Percentiles rank a stretch among this genome's conserved stretches.
These are phyloP conservation scores for Lepidium africanum DNA, from an alignment of 345 rosid genomes.

Conservation along the genomic window DNA sequence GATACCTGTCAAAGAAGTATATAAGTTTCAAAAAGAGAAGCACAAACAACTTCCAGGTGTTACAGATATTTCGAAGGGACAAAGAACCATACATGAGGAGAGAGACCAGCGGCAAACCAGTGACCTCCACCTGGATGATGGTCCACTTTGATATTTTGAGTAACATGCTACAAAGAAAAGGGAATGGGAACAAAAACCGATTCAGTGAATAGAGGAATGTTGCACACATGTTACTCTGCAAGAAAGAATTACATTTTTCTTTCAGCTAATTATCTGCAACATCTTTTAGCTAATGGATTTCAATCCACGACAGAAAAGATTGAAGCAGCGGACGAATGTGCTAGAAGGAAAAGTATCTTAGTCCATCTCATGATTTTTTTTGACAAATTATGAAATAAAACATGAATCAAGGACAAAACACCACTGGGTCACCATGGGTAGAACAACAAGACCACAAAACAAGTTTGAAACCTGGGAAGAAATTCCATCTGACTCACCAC, in stretches of 20 bases:
- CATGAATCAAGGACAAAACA: background rate
- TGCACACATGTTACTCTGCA: constrained; percentile 3
- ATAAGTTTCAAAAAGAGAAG: constrained; percentile 12
- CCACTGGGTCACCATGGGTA: background rate
- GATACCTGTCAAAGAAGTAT: constrained; percentile 47
- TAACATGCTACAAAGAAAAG: constrained; percentile 52
- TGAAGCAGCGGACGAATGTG: background rate
- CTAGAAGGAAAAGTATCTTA: background rate
- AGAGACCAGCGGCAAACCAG: constrained; percentile 99
- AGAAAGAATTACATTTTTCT: background rate
- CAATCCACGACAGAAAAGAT: background rate
- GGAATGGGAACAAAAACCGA: constrained; percentile 1
- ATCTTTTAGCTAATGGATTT: background rate
- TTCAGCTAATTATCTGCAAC: background rate
- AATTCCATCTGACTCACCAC: constrained; percentile 52
- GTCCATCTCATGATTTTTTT: background rate
- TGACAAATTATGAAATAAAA: background rate
- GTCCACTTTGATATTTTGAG: constrained; percentile 84
- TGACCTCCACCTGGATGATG: constrained; percentile 99
- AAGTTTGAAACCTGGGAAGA: constrained; percentile 4
- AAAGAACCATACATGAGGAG: constrained; percentile 74
- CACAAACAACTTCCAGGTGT: constrained; percentile 10
- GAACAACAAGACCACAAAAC: constrained; percentile 1
- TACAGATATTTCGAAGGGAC: constrained; percentile 9
- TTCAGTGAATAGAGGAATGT: constrained; percentile 8